Base-by-base conservation (phyloP, 2,329 filamentous ascomycete species). In the Metarhizium humberi region DNA sequence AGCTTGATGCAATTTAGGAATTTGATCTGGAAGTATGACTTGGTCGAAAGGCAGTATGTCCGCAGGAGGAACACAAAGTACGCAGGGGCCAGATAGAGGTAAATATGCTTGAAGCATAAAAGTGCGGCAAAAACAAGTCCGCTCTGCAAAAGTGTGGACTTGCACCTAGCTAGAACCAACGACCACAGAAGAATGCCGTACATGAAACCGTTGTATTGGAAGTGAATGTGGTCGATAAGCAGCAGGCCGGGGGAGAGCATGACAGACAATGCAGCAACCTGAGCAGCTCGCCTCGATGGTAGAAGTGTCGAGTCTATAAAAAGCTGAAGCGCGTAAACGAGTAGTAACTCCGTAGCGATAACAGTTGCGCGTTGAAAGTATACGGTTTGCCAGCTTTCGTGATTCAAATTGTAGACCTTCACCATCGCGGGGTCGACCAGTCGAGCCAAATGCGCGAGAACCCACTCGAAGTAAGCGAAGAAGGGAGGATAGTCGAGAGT, bases 401-500 rank as follows among this genome's bases (percentile, higher is more conserved):
- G 92, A 59, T 82, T 81, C 57, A 97, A 78, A 67, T 92, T 91
- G 66, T 86, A 81, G 54, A 97, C 77, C 59, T 84, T 78, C 55
- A 97, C 77, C 87, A 99, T 94, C 56, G 78, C 81, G 29, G 88
- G 84, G 67, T 99, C 92, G 59, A 84, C 79, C 67, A 88, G 82
- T 60, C 78, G 81, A 30, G 92, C 94, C 56, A 85, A 76, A 64
- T 94, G 88, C 50, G 92, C 94, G 64, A 99, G 79, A 48, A 85
- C 69, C 90, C 90, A 97, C 78, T 99, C 94, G 73, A 97, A 96
- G 69, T 88, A 92, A 62, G 94, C 94, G 68, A 99, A 99, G 74
- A 97, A 96, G 7, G 94, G 94, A 36, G 94, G 94, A 69, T 99
- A 99, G 75, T 99, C 94, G 66, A 99, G 86, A 0, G 94, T 99